phyloP scores from a whole-genome alignment of 176 grass and related monocot genomes.

The Leersia perrieri region DNA sequence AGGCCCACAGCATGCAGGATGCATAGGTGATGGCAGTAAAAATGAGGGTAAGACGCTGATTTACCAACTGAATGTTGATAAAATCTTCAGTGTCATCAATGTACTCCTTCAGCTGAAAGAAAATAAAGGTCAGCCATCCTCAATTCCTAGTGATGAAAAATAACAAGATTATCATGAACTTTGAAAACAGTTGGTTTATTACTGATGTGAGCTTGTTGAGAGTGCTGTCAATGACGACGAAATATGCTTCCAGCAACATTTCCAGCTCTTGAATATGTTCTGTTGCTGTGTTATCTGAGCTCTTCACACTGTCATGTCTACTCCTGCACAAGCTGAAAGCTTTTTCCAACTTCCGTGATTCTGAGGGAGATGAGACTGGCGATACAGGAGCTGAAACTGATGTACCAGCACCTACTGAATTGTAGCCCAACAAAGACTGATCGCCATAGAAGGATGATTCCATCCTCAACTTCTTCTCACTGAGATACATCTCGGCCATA shows the following conservation, averaged over 20 bases:
- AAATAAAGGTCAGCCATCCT: background rate
- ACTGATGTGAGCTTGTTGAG: slow-evolving; percentile 98
- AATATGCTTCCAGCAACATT: slow-evolving; percentile 98
- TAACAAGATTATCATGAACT: background rate
- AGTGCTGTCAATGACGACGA: slow-evolving; percentile 89
- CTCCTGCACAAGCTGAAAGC: slow-evolving; percentile 81
- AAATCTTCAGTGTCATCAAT: slow-evolving; percentile 99
- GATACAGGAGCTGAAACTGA: slow-evolving; percentile 86
- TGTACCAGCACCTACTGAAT: slow-evolving; percentile 32
- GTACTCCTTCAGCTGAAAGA: slow-evolving; percentile 91
- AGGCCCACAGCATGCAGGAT: background rate
- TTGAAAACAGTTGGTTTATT: background rate
- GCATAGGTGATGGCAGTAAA: background rate
- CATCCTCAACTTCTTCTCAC: slow-evolving; percentile 75
- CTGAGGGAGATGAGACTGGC: slow-evolving; percentile 72
- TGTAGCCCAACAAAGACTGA: slow-evolving; percentile 55
- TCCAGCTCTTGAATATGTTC: slow-evolving; percentile 91
- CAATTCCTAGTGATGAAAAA: background rate
- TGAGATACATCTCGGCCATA: slow-evolving; percentile 99
- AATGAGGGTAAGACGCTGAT: slow-evolving; percentile 14
- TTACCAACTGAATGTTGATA: slow-evolving; percentile 98
- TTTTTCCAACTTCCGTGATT: slow-evolving; percentile 73
- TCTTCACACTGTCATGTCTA: slow-evolving; percentile 74
- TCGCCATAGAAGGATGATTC: slow-evolving; percentile 79
- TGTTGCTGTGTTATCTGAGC: slow-evolving; percentile 52